Evolutionary conservation across 495 filamentous ascomycete genomes (phyloP).

Genomic region (Xeromyces bisporus): DNA sequence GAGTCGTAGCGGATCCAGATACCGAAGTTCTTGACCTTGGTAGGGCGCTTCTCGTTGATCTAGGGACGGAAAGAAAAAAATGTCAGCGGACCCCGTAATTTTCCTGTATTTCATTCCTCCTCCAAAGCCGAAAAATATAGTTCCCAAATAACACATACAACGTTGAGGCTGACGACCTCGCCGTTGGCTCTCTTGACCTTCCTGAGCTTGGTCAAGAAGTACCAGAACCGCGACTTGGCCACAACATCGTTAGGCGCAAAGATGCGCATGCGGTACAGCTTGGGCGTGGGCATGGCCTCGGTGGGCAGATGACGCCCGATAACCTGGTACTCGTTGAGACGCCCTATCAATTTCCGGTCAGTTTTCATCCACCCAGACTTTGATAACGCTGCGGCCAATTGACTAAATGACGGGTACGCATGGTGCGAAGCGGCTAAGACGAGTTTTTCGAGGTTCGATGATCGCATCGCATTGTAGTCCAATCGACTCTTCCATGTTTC

Average conservation of each 20-base stretch:
- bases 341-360: conserved; percentile 46
- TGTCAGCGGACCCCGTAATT: conserved; percentile 6
- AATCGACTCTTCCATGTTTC: no score
- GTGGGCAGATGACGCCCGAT: conserved; percentile 97
- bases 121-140: no score
- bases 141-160: conserved; percentile 49
- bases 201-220: conserved; percentile 94
- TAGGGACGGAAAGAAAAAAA: conserved; percentile 16
- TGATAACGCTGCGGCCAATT: no score
- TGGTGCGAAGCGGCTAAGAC: neutral
- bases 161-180: conserved; percentile 93
- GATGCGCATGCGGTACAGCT: conserved; percentile 99
- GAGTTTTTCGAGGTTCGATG: neutral
- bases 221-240: conserved; percentile 99
- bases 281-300: conserved; percentile 85
- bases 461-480: neutral
- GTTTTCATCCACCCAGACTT: conserved; percentile 14
- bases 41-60: conserved; percentile 96
- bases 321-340: conserved; percentile 99
- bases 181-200: conserved; percentile 99
- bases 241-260: conserved; percentile 95
- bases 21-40: conserved; percentile 99
- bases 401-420: no score
- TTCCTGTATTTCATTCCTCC: no score
- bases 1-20: conserved; percentile 99